phyloP scores from a whole-genome alignment of 345 rosid species.

The Populus simonii region DNA sequence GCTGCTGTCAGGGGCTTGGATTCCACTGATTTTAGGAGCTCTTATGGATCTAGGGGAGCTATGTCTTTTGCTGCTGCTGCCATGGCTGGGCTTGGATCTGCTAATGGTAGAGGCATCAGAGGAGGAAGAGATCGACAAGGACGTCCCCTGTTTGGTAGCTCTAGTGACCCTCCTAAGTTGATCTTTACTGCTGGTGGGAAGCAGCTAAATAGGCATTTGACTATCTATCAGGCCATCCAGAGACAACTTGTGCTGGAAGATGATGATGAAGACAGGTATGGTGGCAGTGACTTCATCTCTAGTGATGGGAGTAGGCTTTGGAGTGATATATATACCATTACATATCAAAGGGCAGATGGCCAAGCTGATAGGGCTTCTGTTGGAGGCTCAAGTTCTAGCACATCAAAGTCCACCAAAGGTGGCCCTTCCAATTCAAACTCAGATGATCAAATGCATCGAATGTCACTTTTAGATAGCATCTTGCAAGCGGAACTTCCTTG shows the following conservation, averaged over 20 bases:
- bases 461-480: constrained; percentile 88
- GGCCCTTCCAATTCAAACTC: constrained; percentile 42
- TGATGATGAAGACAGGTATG: constrained; percentile 88
- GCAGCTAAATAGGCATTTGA: constrained; percentile 87
- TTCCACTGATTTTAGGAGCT: constrained; percentile 62
- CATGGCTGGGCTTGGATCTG: constrained; percentile 95
- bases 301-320: constrained; percentile 90
- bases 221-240: constrained; percentile 97
- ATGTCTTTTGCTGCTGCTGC: constrained; percentile 98
- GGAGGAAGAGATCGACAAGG: constrained; percentile 93
- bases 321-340: constrained; percentile 86
- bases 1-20: constrained; percentile 66
- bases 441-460: constrained; percentile 47
- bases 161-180: constrained; percentile 73
- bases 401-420: constrained; percentile 56
- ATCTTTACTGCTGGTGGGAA: constrained; percentile 84
- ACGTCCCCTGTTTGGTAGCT: constrained; percentile 56
- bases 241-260: constrained; percentile 85
- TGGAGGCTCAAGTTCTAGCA: constrained; percentile 61
- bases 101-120: constrained; percentile 87
- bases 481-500: constrained; percentile 89
- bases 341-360: constrained; percentile 82
- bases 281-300: constrained; percentile 70
- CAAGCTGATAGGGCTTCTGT: constrained; percentile 61
- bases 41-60: constrained; percentile 88